Evolutionary conservation across 75 land plant species (phyloP), one percentile per base, ranked within the genome.

Genomic region (Cryptomeria japonica): DNA sequence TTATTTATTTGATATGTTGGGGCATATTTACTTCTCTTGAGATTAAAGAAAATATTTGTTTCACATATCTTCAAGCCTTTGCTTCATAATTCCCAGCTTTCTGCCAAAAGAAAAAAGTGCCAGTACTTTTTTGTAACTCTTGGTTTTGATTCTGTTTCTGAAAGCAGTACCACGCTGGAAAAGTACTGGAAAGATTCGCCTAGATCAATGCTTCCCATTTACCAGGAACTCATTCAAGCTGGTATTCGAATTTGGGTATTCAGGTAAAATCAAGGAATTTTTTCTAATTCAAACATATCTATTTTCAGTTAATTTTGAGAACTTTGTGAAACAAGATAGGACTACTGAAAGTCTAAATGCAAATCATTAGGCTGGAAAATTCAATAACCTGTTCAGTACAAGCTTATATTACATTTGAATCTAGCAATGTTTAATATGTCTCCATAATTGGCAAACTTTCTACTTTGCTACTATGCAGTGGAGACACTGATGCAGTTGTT

Each of bases 401-500:
- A 79, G 46, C 44, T 38, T 79, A 79, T 41, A 41, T 46, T 70
- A 82, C 14, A 18, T n/a, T 82, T n/a, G 47, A 25, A n/a, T 44
- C n/a, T 44, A 3, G 46, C 47, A 42, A 46, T 32, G 6, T 31
- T 44, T 41, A 4, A 44, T 44, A 28, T 0, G 28, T 16, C 1
- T 41, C 47, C n/a, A 80, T 28, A 37, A 44, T 44, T 25, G 49
- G 12, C 12, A 79, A 79, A 39, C 41, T 82, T 82, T 82, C 49
- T 82, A 32, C 49, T 44, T 44, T 3, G 51, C 14, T 41, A 82
- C 39, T 36, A 56, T 85, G 86, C 95, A 98, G 99, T 88, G 99
- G 99, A 55, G 99, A 98, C 83, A 91, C 95, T 36, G 99, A 98
- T 93, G 90, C 99, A 64, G 98, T 97, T 10, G 99, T 98, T 36